Evolutionary conservation across 2,329 filamentous ascomycete species (phyloP).

Genomic region (Fusarium illudens): DNA sequence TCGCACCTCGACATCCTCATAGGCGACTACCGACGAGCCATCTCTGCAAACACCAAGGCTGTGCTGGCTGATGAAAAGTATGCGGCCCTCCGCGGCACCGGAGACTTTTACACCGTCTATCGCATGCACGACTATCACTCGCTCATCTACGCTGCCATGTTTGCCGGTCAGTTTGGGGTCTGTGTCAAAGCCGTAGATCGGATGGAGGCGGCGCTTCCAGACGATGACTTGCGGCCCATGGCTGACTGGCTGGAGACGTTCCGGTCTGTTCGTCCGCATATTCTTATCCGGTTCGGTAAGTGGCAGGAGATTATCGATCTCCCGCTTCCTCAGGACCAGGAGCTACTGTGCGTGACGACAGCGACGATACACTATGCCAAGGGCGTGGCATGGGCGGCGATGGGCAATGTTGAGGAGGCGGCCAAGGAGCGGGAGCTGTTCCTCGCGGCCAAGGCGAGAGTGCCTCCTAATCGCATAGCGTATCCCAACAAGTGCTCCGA

Average conservation of each 20-base stretch:
- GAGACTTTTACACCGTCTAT: slow-evolving; percentile 79
- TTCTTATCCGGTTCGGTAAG: slow-evolving; percentile 73
- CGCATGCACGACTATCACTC: slow-evolving; percentile 77
- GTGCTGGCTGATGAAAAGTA: slow-evolving; percentile 73
- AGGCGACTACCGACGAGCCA: slow-evolving; percentile 72
- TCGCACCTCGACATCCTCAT: slow-evolving; percentile 76
- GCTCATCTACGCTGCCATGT: slow-evolving; percentile 78
- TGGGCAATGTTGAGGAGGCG: slow-evolving; percentile 61
- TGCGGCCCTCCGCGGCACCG: slow-evolving; percentile 61
- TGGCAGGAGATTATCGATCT: slow-evolving; percentile 72
- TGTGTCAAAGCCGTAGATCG: slow-evolving; percentile 66
- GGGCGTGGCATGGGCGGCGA: slow-evolving; percentile 70
- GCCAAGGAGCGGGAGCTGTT: slow-evolving; percentile 60
- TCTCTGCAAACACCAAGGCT: slow-evolving; percentile 67
- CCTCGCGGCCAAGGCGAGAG: slow-evolving; percentile 54
- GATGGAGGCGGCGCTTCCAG: slow-evolving; percentile 68
- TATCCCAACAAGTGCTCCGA: slow-evolving; percentile 74
- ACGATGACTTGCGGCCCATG: slow-evolving; percentile 66
- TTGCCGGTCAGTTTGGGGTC: slow-evolving; percentile 69
- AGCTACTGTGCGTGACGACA: slow-evolving; percentile 71
- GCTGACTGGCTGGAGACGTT: slow-evolving; percentile 79
- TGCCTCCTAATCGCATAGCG: slow-evolving; percentile 65
- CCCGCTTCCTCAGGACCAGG: slow-evolving; percentile 61
- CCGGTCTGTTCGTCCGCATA: slow-evolving; percentile 70
- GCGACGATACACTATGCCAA: slow-evolving; percentile 74